Evolutionary conservation across 164 flowering plant species (phyloP), one percentile per base, ranked within the genome.

Genomic region (Sextonia rubra): DNA sequence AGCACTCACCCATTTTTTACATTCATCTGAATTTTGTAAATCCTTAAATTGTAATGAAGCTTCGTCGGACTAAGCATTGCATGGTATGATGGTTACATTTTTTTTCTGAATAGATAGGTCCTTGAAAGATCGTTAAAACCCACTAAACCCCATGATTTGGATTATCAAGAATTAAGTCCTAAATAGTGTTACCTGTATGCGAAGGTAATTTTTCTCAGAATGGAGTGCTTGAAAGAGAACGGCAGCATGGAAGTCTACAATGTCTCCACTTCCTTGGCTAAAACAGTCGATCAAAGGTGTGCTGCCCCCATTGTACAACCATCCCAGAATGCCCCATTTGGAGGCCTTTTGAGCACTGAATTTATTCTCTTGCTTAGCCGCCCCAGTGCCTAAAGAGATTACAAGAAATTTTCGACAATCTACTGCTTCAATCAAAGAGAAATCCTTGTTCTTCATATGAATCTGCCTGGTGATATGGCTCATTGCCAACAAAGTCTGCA

Each of bases 181-280:
- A 52, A 18, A 52, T 52, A 12, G 14, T 24, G 7, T 29, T 29
- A 82, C 89, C 88, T 86, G 89, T 73, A 88, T 84, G 1, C 88
- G 82, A 12, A 88, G 83, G 74, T 86, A 88, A 30, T 85, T 83
- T 18, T 79, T 65, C 62, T 82, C 77, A 12, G 76, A 47, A 37
- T 73, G 66, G 48, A 71, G 72, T 12, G 83, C 66, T 64, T 85
- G 85, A 73, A 86, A 88, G 49, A 83, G 63, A 26, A 83, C 74
- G 3, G 89, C 82, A 15, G 80, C 69, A 48, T 87, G 88, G 48
- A 80, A 76, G 74, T 89, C 90, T 25, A 89, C 90, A 83, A 89
- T 73, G 64, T 89, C 90, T 0, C 85, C 75, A 64, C 89, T 86
- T 25, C 87, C 88, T 55, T 81, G 80, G 22, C 58, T 44, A 65